These are phyloP conservation scores for Fusarium sarcochroum DNA, from an alignment of 2,329 filamentous ascomycete species.

Conservation along the genomic window DNA sequence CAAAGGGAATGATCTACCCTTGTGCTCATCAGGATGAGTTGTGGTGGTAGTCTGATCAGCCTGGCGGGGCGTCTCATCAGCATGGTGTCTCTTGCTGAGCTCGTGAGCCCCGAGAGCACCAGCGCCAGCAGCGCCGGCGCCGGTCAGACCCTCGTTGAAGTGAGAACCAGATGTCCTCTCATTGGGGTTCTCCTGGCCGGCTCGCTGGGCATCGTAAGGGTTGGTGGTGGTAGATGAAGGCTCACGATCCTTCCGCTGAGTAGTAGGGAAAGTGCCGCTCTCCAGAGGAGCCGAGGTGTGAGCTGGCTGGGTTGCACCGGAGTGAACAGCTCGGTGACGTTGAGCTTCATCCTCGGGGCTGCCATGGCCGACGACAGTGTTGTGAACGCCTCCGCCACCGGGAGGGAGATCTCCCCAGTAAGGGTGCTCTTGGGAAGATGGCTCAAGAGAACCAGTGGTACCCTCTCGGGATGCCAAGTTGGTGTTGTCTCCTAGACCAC, in stretches of 20 bases:
- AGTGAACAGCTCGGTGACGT: conserved; percentile 17
- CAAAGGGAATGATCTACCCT: conserved; percentile 33
- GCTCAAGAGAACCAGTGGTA: background rate
- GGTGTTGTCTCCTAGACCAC: background rate
- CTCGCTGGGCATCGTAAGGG: conserved; percentile 9
- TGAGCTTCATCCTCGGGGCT: conserved; percentile 24
- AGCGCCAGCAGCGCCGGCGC: conserved; percentile 2
- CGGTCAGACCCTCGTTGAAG: conserved; percentile 20
- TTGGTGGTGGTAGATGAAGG: conserved; percentile 1
- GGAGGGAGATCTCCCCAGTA: conserved; percentile 43
- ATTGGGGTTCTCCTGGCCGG: background rate
- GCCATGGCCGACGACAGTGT: conserved; percentile 28
- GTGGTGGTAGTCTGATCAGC: background rate
- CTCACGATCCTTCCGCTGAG: conserved; percentile 1
- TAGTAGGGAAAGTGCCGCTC: conserved; percentile 8
- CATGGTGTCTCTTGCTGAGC: conserved; percentile 8
- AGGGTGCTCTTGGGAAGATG: conserved; percentile 26
- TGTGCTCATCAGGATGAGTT: conserved; percentile 17
- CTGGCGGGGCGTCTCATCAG: background rate
- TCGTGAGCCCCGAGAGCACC: conserved; percentile 22
- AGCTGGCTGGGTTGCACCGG: background rate
- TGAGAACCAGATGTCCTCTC: conserved; percentile 17
- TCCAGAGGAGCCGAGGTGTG: conserved; percentile 4
- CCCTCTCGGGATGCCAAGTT: background rate
- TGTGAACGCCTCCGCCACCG: conserved; percentile 17